Evolutionary conservation across 371 early-diverging fungal species (phyloP), one percentile per base, ranked within the genome.

Genomic region (Batkoa obscura): DNA sequence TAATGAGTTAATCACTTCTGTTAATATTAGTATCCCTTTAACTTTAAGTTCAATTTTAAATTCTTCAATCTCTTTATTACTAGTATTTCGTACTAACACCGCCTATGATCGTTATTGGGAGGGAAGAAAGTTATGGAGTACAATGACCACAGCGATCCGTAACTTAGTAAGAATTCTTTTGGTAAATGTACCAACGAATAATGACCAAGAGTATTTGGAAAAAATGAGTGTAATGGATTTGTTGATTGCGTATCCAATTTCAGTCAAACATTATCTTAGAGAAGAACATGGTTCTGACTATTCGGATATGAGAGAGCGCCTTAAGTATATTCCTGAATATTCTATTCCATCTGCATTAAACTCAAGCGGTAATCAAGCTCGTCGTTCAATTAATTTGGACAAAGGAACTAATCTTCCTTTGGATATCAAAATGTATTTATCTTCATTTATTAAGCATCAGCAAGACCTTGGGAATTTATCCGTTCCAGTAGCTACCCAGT

Each of bases 51-150:
- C 75, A 2, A 63, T 72, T 10, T 59, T 77, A 58, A 72, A 75
- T 30, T 70, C 80, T 57, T 78, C 80, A 10, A 71, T 83, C 41
- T 74, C 73, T 34, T 61, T 81, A 54, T 69, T 83, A 41, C 65
- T 83, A 45, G 82, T 83, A 34, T 85, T 84, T 69, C 71, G 87
- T 23, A 85, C 81, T 39, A 86, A 86, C 70, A 80, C 84, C 0
- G 71, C 64, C 31, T 64, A 64, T 50, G 64, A 60, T 43, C 55
- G 86, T 30, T 86, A 73, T 66, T 85, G 82, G 82, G 88, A 85
- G 62, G 88, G 82, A 12, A 70, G 84, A 50, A 72, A 75, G 56
- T 59, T 75, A 31, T 87, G 86, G 86, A 71, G 72, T 38, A 66
- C 68, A 17, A 69, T 78, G 66, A 72, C 67, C 42, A 66, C 71